Evolutionary conservation across 164 flowering plant genomes (phyloP).

Genomic region (Stephania japonica): DNA sequence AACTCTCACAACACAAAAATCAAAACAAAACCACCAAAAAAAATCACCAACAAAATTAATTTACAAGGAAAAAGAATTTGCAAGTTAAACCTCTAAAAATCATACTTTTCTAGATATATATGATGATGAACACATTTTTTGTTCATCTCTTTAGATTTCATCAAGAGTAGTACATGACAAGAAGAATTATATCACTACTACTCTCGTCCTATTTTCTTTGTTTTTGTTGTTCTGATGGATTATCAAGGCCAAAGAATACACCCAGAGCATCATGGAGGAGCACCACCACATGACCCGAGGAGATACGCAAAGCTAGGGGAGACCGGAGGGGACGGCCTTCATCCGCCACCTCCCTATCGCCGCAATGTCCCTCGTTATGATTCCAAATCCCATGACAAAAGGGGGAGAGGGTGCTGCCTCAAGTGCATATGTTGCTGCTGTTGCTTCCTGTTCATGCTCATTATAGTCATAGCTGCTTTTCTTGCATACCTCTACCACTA

Average conservation of each 20-base stretch:
- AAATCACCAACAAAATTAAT: too few species aligned
- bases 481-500: slow-evolving; percentile 17
- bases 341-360: slow-evolving; percentile 49
- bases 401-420: slow-evolving; percentile 21
- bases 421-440: slow-evolving; percentile 45
- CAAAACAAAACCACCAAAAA: too few species aligned
- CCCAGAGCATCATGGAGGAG: slow-evolving; percentile 15
- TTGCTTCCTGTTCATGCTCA: slow-evolving; percentile 35
- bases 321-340: slow-evolving; percentile 12
- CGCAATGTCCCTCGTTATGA: slow-evolving; percentile 45
- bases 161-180: background rate
- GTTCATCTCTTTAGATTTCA: background rate
- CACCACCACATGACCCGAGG: slow-evolving; percentile 23
- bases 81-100: too few species aligned
- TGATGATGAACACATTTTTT: background rate
- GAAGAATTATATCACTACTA: background rate
- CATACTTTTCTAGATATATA: background rate
- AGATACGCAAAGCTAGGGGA: slow-evolving; percentile 41
- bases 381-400: slow-evolving; percentile 5
- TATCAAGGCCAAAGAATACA: slow-evolving; percentile 9
- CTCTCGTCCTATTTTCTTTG: background rate
- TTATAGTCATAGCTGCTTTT: slow-evolving; percentile 16
- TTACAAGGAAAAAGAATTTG: too few species aligned
- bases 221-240: background rate
- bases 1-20: background rate